Percentiles rank a stretch among this genome's conserved stretches.
Conservation (phyloP, 2,329 filamentous ascomycete genomes). For the Metarhizium robertsii region DNA sequence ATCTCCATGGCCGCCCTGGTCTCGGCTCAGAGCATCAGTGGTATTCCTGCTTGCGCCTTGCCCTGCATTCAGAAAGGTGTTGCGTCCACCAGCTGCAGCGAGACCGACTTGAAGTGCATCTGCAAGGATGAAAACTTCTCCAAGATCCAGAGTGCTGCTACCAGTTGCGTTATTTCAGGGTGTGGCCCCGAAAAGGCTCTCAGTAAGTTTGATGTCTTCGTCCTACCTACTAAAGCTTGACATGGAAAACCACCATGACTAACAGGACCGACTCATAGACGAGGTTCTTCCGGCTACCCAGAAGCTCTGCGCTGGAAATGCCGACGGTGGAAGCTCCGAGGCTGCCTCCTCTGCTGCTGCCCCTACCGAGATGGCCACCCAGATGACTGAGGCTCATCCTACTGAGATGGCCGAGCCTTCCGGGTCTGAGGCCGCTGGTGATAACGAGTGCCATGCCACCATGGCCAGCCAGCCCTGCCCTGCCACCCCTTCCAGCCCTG, state of each 20-base stretch:
- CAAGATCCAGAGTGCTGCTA: constrained; percentile 21
- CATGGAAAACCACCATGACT: not conserved
- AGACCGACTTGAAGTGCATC: constrained; percentile 25
- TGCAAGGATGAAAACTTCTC: constrained; percentile 20
- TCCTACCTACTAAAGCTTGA: not conserved
- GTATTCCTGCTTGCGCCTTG: constrained; percentile 29
- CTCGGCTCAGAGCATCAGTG: constrained; percentile 22
- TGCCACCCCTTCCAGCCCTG: not conserved
- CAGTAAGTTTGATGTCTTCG: constrained; percentile 19
- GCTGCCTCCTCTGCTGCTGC: constrained; percentile 4
- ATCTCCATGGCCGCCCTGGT: constrained; percentile 24
- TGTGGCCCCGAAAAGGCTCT: constrained; percentile 28
- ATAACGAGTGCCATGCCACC: constrained; percentile 7
- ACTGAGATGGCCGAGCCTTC: constrained; percentile 6
- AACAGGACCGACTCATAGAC: constrained; percentile 17
- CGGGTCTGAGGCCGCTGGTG: constrained; percentile 4
- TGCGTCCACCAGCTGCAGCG: constrained; percentile 20
- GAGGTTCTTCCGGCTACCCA: constrained; percentile 29
- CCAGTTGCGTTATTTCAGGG: constrained; percentile 23
- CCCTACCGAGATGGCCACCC: not conserved
- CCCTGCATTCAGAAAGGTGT: constrained; percentile 25
- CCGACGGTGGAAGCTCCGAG: constrained; percentile 1
- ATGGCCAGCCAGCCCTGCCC: constrained; percentile 3
- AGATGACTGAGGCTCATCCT: not conserved
- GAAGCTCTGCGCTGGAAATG: constrained; percentile 21